phyloP scores from a whole-genome alignment of 2,329 filamentous ascomycete genomes.

The Harringtonia aguacate region DNA sequence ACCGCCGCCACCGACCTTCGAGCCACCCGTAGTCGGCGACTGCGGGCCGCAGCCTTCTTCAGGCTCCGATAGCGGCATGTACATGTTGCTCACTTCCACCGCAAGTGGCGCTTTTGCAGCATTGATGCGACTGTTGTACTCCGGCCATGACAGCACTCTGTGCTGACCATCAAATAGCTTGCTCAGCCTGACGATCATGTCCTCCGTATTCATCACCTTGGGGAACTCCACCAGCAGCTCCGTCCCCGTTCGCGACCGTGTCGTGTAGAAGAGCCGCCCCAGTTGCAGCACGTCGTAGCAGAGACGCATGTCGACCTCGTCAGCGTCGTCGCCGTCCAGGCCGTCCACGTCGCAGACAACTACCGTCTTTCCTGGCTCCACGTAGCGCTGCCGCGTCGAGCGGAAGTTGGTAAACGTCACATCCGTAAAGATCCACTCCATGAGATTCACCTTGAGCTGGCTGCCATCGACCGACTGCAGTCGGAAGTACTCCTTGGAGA shows the following conservation, averaged over 20 bases:
- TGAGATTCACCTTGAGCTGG: constrained; percentile 5
- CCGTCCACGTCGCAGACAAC: not conserved
- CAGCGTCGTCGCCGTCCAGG: not conserved
- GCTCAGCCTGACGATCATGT: not conserved
- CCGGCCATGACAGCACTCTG: not conserved
- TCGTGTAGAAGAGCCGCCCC: constrained; percentile 2
- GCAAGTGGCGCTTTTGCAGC: too few relatives aligned
- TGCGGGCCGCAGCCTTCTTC: not conserved
- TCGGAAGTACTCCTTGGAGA: constrained; percentile 12
- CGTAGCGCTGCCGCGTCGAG: constrained; percentile 4
- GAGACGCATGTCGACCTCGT: not conserved
- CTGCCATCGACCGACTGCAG: not conserved
- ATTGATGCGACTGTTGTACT: not conserved
- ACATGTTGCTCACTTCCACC: not conserved
- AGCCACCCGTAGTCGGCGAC: too few relatives aligned
- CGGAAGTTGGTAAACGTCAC: constrained; percentile 10
- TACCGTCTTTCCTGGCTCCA: constrained; percentile 1
- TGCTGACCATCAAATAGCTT: not conserved
- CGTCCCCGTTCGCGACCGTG: not conserved
- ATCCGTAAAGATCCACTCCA: constrained; percentile 8
- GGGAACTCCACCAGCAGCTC: constrained; percentile 5
- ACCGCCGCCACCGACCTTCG: too few relatives aligned
- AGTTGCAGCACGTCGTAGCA: not conserved
- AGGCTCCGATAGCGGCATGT: not conserved
- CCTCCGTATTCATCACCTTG: not conserved